Evolutionary conservation across 2,329 filamentous ascomycete species (phyloP), one percentile per base, ranked within the genome.

Genomic region (Teratosphaeria gauchensis): DNA sequence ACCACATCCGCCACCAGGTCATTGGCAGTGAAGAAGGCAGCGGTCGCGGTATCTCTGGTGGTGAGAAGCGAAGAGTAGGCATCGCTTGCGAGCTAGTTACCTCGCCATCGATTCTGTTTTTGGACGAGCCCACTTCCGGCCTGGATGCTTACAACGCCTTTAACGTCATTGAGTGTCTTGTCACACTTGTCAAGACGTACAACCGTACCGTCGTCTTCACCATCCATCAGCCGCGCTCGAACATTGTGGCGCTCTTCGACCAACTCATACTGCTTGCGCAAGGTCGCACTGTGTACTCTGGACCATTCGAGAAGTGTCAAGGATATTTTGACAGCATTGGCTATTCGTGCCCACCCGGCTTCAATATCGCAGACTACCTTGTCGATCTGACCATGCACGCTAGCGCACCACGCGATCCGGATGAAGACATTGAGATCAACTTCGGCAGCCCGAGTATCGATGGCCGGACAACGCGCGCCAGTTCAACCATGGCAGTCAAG

Each of bases 311-410:
- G 1, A 86, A 86, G 64, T 99, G 94, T 71, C 94, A 99, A 72
- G 79, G 84, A 21, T 99, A 96, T 71, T 99, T 99, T 67, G 90
- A 96, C 69, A 82, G 85, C 53, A 86, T 96, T 61, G 95, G 94
- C 51, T 99, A 96, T 72, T 80, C 88, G 54, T 99, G 95, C 69
- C 94, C 94, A 11, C 88, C 92, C 28, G 95, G 95, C 1, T 99
- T 97, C 82, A 99, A 99, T 69, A 97, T 99, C 73, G 94, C 94
- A 3, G 94, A 99, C 72, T 99, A 96, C 70, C 83, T 99, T 4
- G 92, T 99, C 32, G 94, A 99, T 72, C 80, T 99, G 48, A 97
- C 94, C 0, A 97, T 99, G 92, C 94, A 99, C 72, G 92, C 91
- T 28, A 84, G 89, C 59, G 79, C 81, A 56, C 77, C 80, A 14